Base-by-base conservation (phyloP, 192 early-diverging fungal species). In the Phycomyces nitens region DNA sequence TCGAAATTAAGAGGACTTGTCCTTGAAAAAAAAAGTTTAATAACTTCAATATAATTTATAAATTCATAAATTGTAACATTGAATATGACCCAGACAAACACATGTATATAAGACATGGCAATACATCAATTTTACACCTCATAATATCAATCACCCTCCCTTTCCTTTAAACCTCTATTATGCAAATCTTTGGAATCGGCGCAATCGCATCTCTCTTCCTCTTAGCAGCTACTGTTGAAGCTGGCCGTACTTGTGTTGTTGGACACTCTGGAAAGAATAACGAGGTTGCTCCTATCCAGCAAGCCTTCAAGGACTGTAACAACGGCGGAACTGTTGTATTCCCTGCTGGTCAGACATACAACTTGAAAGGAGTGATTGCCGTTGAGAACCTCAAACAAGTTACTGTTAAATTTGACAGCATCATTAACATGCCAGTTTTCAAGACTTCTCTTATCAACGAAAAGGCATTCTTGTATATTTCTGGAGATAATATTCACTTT, bases 251-350 rank as follows among this genome's bases (percentile, higher is more conserved):
- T n/a, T 65, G 64, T 57, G 56, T 56, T 34, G 56, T 65, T 34
- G 41, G 29, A 23, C 47, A 56, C 7, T 34, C 29, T 34, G 50
- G 55, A 12, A 56, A 56, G 20, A 56, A 41, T 10, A 56, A 65
- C 20, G 64, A 65, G 38, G 29, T 56, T 38, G 34, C 56, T 57
- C 41, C 55, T 5, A 65, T 65, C 23, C 41, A 53, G 9, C 56
- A 50, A 20, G 64, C 64, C 14, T 65, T 65, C 26, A 65, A 47
- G 14, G 55, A 56, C 7, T 65, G 64, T 34, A 56, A 56, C 22
- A 65, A 42, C 47, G 64, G 64, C 10, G 64, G 64, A 50, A 65
- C 64, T 23, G 64, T 65, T 27, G 53, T 54, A 5, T 65, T 65
- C 38, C 55, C 64, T 23, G 57, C 56, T 34, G 56, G 64, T 6